These are phyloP conservation scores for Loxodes magnus DNA, from an alignment of 73 alveolate genomes.

Conservation along the genomic window DNA sequence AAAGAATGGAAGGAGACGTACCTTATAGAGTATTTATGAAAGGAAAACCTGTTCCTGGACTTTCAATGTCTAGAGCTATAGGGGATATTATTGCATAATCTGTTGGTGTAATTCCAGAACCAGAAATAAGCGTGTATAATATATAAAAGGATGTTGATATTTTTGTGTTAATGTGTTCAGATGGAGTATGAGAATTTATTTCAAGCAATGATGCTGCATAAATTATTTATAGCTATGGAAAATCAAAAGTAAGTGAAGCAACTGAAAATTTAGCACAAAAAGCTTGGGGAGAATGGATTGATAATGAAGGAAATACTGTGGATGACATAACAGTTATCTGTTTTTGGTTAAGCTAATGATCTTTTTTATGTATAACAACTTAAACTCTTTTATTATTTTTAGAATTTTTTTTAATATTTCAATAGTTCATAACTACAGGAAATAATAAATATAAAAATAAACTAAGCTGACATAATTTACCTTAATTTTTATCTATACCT, in stretches of 20 bases:
- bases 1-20: slow-evolving; percentile 24
- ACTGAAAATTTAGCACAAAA: slow-evolving; percentile 26
- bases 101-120: slow-evolving; percentile 65
- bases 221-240: too few relatives aligned
- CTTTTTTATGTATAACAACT: too few relatives aligned
- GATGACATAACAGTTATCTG: slow-evolving; percentile 10
- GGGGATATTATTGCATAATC: slow-evolving; percentile 67
- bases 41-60: slow-evolving; percentile 78
- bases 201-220: slow-evolving; percentile 3
- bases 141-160: slow-evolving; percentile 23
- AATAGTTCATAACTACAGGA: too few relatives aligned
- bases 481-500: too few relatives aligned
- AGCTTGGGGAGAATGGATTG: slow-evolving; percentile 42
- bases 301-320: slow-evolving; percentile 31
- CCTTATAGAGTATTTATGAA: slow-evolving; percentile 74
- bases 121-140: slow-evolving; percentile 49
- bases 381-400: too few relatives aligned
- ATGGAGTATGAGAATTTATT: slow-evolving; percentile 33
- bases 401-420: too few relatives aligned
- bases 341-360: too few relatives aligned
- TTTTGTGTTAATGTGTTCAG: slow-evolving; percentile 21
- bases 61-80: slow-evolving; percentile 72
- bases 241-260: slow-evolving; percentile 16
- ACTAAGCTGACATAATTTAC: too few relatives aligned
- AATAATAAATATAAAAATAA: too few relatives aligned